A percentile compares a stretch with the other conserved stretches of the same genome.
These are phyloP conservation scores for Cryphonectria naterciae DNA, from an alignment of 2,329 filamentous ascomycete genomes.

Conservation along the genomic window DNA sequence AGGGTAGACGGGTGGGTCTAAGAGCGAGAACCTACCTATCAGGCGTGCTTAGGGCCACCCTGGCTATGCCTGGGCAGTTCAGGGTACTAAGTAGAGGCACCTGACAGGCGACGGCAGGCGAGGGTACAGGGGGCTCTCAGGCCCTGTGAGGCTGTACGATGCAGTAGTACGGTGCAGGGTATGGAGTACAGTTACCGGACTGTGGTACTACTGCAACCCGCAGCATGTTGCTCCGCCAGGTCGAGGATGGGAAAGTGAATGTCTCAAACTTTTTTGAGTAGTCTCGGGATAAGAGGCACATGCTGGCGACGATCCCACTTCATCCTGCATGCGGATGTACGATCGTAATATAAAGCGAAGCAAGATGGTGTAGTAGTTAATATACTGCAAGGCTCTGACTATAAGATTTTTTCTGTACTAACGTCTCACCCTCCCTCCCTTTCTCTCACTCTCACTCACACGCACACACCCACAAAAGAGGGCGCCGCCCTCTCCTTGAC, in stretches of 20 bases:
- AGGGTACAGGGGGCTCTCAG: neutral
- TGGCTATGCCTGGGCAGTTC: neutral
- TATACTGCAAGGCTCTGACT: neutral
- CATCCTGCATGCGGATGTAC: neutral
- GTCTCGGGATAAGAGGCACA: neutral
- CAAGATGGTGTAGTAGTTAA: neutral
- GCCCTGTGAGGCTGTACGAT: neutral
- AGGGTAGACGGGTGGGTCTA: neutral
- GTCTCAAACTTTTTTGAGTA: neutral
- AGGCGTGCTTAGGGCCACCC: no score
- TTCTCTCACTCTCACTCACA: no score
- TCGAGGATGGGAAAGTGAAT: neutral
- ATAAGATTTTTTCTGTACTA: neutral
- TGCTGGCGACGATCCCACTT: neutral
- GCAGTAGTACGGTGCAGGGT: neutral
- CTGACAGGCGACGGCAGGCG: neutral
- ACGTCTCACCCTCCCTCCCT: neutral
- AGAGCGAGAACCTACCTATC: neutral
- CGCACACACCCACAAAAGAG: neutral
- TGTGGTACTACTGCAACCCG: conserved; percentile 6
- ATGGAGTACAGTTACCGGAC: neutral
- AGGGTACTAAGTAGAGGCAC: neutral
- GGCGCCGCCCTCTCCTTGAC: neutral
- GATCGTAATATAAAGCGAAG: neutral
- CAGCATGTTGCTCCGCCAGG: neutral